Evolutionary conservation across 495 filamentous ascomycete species (phyloP).

Genomic region (Terfezia boudieri): DNA sequence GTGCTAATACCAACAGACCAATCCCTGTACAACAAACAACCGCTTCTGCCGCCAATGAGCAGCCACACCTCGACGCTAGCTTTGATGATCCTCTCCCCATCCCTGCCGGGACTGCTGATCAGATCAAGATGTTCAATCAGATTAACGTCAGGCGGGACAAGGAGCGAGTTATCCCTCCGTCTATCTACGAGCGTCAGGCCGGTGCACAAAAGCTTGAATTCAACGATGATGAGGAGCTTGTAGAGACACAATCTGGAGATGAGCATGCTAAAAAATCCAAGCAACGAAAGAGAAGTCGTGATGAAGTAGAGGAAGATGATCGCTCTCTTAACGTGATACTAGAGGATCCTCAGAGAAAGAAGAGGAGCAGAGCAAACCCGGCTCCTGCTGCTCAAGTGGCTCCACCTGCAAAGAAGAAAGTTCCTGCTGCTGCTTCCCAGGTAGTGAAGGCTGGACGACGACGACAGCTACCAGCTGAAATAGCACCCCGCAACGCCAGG

Average conservation of each 20-base stretch:
- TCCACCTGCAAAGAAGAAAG: neutral
- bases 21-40: neutral
- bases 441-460: too few relatives aligned
- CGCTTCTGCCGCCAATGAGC: neutral
- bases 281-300: neutral
- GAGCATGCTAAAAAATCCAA: neutral
- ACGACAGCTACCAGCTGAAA: too few relatives aligned
- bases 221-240: neutral
- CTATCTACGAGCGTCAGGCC: neutral
- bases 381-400: slow-evolving; percentile 3
- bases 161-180: neutral
- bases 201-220: neutral
- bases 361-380: neutral
- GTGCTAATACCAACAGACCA: neutral
- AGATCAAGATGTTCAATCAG: neutral
- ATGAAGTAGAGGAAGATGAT: neutral
- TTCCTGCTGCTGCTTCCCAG: neutral
- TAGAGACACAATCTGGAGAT: neutral
- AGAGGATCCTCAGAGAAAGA: neutral
- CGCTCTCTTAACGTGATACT: too few relatives aligned
- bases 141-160: neutral
- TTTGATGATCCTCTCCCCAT: neutral
- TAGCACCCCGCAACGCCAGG: too few relatives aligned
- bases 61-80: neutral
- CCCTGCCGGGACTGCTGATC: neutral